Evolutionary conservation across 768 basidiomycete species (phyloP), one percentile per base, ranked within the genome.

Genomic region (Solioccasus polychromus): DNA sequence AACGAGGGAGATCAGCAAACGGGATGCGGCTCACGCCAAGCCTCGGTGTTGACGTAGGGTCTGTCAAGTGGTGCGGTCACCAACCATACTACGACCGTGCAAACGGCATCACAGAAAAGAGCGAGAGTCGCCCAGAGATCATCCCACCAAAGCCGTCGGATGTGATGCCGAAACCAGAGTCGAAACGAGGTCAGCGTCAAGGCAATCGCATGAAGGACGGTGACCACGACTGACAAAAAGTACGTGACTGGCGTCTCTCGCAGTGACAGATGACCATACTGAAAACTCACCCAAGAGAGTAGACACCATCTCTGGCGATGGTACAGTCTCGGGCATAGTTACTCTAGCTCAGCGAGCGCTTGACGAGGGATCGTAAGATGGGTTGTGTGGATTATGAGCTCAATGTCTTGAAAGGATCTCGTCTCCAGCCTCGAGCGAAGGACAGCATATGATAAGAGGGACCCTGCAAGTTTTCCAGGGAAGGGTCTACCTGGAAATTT

Each of bases 111-210:
- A 23, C 48, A 47, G 20, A 48, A 1, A 12, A 59, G 48, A 14
- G 57, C 38, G 15, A 58, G 32, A 22, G 50, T 41, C 6, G 60
- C 64, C 50, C 50, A 62, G 14, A 63, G 40, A 31, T 64, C 64
- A 29, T 64, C 62, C 57, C 52, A 66, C 64, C 62, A 58, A n/a
- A 62, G 45, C 10, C 53, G 53, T 38, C 48, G 46, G 19, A 54
- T 51, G 20, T 48, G 32, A 35, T 54, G 42, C 35, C 60, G 54
- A 39, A 62, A 60, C 48, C 49, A 64, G 17, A 66, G 55, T 35
- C 59, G 54, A 40, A 66, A 62, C 2, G 48, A 47, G 15, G 64
- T 64, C 8, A 58, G 35, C 19, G 44, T 37, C 3, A 64, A 9
- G 17, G 50, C 55, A 2, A 53, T 24, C 1, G 5, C 53, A 24